Base-by-base conservation (phyloP, 192 early-diverging fungal species). In the Pilobolus umbonatus region DNA sequence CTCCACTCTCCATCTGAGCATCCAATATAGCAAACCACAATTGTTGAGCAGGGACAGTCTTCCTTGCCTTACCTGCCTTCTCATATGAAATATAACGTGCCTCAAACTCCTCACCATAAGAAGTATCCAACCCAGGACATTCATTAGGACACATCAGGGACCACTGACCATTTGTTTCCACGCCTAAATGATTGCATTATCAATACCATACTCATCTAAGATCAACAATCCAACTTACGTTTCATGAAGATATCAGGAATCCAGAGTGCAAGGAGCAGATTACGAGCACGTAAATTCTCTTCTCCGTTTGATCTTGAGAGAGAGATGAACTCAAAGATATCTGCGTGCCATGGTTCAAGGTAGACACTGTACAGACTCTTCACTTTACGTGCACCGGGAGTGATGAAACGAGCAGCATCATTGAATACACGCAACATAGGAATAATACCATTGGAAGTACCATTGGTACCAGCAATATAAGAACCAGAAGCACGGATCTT, bases 371-470 rank as follows among this genome's bases (percentile, higher is more conserved):
- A 98, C 14, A 89, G 90, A 25, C 95, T 94, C 11, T 93, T 93
- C 8, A 94, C 80, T 76, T 96, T 95, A 81, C 94, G 93, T 31
- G 92, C 95, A 54, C 95, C 93, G 63, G 96, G 95, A 70, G 93
- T 93, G 24, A 98, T 94, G 65, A 93, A 98, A 36, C 95, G 87
- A 24, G 95, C 95, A 10, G 95, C 96, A 75, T 95, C 93, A 77
- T 98, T 96, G 69, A 86, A 98, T 24, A 98, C 95, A 40, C 95
- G 87, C 47, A 98, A 79, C 95, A 98, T 98, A 7, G 95, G 95
- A 30, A 98, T 80, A 54, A 98, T 86, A 7, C 95, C 95, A 65
- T 98, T 98, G 22, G 95, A 98, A 40, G 85, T 82, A 54, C 95
- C 95, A 66, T 96, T 96, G 52, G 95, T 98, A 15, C 95, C 95